Conservation (phyloP, 345 rosid genomes). For the Dipteronia dyeriana region DNA sequence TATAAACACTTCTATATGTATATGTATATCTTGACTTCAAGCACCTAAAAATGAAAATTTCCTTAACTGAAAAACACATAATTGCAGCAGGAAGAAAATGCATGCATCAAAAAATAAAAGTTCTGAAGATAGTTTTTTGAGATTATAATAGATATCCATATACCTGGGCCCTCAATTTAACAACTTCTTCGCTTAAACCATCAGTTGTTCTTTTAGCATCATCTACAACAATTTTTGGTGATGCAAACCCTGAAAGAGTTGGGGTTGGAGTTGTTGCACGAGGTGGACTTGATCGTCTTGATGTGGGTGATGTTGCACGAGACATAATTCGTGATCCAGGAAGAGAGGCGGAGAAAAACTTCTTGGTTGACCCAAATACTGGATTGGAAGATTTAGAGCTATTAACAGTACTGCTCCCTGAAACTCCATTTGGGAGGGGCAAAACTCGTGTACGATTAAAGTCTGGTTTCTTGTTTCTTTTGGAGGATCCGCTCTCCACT, state of each 20-base stretch:
- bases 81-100: not conserved
- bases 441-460: conserved; percentile 58
- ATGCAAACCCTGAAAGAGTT: conserved; percentile 50
- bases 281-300: conserved; percentile 74
- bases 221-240: conserved; percentile 50
- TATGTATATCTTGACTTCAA: conserved; percentile 10
- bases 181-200: conserved; percentile 58
- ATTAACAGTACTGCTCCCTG: conserved; percentile 46
- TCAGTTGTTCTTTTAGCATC: conserved; percentile 60
- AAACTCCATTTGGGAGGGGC: conserved; percentile 58
- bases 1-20: conserved; percentile 1
- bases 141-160: conserved; percentile 7
- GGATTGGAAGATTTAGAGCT: conserved; percentile 56
- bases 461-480: conserved; percentile 62
- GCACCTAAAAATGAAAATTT: not conserved
- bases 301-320: conserved; percentile 83
- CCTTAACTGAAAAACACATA: not conserved
- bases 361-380: conserved; percentile 72
- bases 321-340: conserved; percentile 83
- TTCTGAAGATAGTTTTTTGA: not conserved
- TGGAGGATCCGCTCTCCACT: conserved; percentile 48
- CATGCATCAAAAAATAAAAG: conserved; percentile 3
- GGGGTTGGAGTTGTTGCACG: conserved; percentile 75
- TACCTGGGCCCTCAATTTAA: conserved; percentile 72
- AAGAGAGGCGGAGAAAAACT: conserved; percentile 73